Evolutionary conservation across 2,329 filamentous ascomycete species (phyloP).

Genomic region (Coniochaeta sp.): DNA sequence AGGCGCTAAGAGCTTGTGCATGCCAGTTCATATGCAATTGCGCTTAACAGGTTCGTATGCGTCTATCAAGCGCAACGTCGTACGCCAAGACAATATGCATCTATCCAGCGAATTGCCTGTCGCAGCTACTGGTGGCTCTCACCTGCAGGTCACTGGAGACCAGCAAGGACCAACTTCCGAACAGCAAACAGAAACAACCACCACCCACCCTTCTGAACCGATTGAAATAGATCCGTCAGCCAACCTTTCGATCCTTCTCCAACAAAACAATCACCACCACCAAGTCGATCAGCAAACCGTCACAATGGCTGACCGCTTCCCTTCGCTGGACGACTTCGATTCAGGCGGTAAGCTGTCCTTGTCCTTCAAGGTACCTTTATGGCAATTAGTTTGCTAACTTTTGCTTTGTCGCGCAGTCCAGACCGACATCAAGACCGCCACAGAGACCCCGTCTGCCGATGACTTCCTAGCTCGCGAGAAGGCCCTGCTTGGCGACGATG

Average conservation of each 20-base stretch:
- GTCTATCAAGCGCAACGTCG: too few species aligned
- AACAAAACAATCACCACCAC: neutral
- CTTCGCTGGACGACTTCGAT: conserved; percentile 73
- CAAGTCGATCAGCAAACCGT: neutral
- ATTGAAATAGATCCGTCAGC: too few species aligned
- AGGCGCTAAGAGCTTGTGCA: too few species aligned
- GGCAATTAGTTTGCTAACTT: neutral
- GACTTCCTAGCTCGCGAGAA: conserved; percentile 92
- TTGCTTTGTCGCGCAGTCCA: conserved; percentile 45
- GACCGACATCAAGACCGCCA: conserved; percentile 54
- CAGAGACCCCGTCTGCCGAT: conserved; percentile 55
- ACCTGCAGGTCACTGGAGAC: neutral
- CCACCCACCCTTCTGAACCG: neutral
- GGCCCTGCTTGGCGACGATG: conserved; percentile 85
- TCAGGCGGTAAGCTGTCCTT: conserved; percentile 43
- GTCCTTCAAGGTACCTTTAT: neutral
- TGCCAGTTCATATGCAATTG: too few species aligned
- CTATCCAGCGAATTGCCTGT: neutral
- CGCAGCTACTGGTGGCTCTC: neutral
- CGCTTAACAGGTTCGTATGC: too few species aligned
- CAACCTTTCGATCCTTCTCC: neutral
- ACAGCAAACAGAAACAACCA: neutral
- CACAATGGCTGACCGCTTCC: conserved; percentile 71
- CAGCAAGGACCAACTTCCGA: neutral
- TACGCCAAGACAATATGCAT: too few species aligned